Percentiles rank a stretch among this genome's conserved stretches.
Conservation (phyloP, 139 green algal species). For the Chlorella vulgaris region DNA sequence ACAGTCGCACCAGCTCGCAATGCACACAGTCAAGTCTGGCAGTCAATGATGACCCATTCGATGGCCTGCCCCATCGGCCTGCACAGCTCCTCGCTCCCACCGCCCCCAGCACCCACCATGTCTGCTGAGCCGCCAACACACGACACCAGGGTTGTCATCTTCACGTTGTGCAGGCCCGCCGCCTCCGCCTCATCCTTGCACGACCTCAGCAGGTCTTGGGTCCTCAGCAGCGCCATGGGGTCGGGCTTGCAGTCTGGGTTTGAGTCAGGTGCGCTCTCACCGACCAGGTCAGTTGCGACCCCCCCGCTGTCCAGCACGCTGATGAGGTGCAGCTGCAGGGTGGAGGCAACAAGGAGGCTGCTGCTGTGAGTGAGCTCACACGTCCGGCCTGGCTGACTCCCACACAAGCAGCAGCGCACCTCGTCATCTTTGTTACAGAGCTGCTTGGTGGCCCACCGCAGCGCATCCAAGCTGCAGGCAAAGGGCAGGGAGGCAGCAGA, state of each 20-base stretch:
- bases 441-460: constrained; percentile 10
- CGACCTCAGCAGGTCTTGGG: constrained; percentile 28
- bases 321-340: constrained; percentile 31
- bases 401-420: too few relatives aligned
- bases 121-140: constrained; percentile 35
- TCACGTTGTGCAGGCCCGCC: constrained; percentile 13
- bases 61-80: too few relatives aligned
- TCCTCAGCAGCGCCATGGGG: constrained; percentile 24
- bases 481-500: background rate
- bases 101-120: constrained; percentile 22
- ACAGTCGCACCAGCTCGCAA: too few relatives aligned
- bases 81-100: too few relatives aligned
- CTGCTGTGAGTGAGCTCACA: too few relatives aligned
- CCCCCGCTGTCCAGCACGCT: constrained; percentile 41
- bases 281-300: constrained; percentile 11
- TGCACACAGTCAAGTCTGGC: too few relatives aligned
- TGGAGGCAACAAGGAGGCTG: background rate
- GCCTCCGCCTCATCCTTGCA: constrained; percentile 8
- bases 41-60: too few relatives aligned
- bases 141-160: constrained; percentile 39
- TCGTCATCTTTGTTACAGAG: constrained; percentile 29
- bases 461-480: constrained; percentile 6
- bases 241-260: constrained; percentile 42
- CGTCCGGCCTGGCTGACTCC: too few relatives aligned
- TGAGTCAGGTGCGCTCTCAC: background rate